These are phyloP conservation scores for Gillenia trifoliata DNA, from an alignment of 306 rosid species.

Conservation along the genomic window DNA sequence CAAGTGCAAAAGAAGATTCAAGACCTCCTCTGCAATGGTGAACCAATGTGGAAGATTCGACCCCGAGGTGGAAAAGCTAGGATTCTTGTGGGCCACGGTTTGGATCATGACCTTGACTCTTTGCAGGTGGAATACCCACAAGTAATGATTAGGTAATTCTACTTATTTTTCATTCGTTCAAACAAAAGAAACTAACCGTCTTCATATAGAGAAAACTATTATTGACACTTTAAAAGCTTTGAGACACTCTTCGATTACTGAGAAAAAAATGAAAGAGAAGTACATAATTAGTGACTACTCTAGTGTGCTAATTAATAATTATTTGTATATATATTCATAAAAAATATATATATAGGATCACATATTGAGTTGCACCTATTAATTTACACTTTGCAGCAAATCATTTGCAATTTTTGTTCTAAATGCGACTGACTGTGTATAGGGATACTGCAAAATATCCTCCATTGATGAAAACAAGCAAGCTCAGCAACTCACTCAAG, in stretches of 20 bases:
- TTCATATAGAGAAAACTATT: too few relatives aligned
- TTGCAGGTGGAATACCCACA: constrained; percentile 68
- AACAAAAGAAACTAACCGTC: not conserved
- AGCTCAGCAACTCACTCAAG: constrained; percentile 92
- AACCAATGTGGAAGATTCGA: constrained; percentile 77
- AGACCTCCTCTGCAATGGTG: constrained; percentile 86
- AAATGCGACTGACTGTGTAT: not conserved
- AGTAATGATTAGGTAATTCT: constrained; percentile 54
- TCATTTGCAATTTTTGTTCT: not conserved
- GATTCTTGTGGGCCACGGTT: constrained; percentile 82
- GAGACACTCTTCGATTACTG: too few relatives aligned
- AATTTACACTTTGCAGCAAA: not conserved
- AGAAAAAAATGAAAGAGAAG: too few relatives aligned
- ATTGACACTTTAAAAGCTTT: too few relatives aligned
- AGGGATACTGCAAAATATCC: constrained; percentile 97
- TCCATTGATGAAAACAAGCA: constrained; percentile 95
- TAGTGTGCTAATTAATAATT: too few relatives aligned
- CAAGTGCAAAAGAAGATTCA: constrained; percentile 79
- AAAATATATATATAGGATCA: not conserved
- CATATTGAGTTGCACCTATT: not conserved
- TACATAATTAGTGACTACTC: too few relatives aligned
- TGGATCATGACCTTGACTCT: constrained; percentile 78
- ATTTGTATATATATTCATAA: too few relatives aligned
- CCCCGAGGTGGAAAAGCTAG: constrained; percentile 63
- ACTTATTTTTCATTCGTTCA: not conserved